phyloP scores from a whole-genome alignment of 805 yeast genomes.

The Lipomyces yamanashiensis region DNA sequence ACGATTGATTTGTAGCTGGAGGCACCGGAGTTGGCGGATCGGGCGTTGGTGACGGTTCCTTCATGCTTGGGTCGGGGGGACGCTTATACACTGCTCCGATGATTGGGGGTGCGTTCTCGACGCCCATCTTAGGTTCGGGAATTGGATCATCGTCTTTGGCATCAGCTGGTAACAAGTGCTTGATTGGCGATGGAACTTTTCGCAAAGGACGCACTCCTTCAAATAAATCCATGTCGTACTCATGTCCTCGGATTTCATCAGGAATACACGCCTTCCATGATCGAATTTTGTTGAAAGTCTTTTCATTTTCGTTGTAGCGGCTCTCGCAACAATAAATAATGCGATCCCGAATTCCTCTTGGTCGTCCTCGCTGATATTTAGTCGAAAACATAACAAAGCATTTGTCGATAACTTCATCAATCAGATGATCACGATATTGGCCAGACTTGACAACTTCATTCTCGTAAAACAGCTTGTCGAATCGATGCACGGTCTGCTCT shows the following conservation, averaged over 20 bases:
- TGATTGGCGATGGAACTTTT: slow-evolving; percentile 83
- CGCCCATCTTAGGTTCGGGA: slow-evolving; percentile 82
- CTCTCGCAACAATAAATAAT: slow-evolving; percentile 93
- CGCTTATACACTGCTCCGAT: slow-evolving; percentile 88
- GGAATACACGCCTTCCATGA: slow-evolving; percentile 99
- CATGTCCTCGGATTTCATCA: slow-evolving; percentile 84
- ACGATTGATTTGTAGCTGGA: slow-evolving; percentile 18
- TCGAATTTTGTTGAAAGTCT: slow-evolving; percentile 89
- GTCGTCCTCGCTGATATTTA: slow-evolving; percentile 92
- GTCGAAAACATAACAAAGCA: slow-evolving; percentile 95
- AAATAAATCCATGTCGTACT: slow-evolving; percentile 56
- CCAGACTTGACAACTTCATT: slow-evolving; percentile 97
- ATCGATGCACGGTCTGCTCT: slow-evolving; percentile 95
- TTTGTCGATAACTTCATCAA: slow-evolving; percentile 86
- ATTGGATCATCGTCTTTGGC: slow-evolving; percentile 74
- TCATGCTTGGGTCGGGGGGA: slow-evolving; percentile 76
- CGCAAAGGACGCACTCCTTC: slow-evolving; percentile 78
- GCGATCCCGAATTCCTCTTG: slow-evolving; percentile 65
- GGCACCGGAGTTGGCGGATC: slow-evolving; percentile 35
- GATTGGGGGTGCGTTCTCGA: slow-evolving; percentile 89
- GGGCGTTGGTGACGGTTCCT: slow-evolving; percentile 59
- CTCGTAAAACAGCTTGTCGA: slow-evolving; percentile 84
- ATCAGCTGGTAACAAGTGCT: slow-evolving; percentile 72
- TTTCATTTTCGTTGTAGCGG: slow-evolving; percentile 89
- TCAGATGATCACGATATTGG: slow-evolving; percentile 91